A percentile compares a stretch with the other conserved stretches of the same genome.
Conservation (phyloP, 352 stramenopile genomes). For the Globisporangium solare region DNA sequence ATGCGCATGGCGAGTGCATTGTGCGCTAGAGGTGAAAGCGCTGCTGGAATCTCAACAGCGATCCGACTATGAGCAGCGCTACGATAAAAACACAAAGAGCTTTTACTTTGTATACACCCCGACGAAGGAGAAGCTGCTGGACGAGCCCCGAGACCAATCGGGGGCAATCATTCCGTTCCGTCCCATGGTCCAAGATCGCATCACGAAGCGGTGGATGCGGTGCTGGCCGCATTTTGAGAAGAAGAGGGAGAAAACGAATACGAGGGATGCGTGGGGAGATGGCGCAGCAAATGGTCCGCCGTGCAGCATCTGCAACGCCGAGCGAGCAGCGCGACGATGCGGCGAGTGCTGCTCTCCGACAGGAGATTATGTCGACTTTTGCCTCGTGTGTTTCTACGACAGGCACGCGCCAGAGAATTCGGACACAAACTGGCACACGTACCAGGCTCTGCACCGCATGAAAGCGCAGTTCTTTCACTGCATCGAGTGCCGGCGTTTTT, state of each 20-base stretch:
- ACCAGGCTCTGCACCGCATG: constrained; percentile 39
- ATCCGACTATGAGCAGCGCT: constrained; percentile 65
- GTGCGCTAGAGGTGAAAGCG: constrained; percentile 27
- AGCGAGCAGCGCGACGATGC: constrained; percentile 58
- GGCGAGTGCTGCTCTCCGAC: constrained; percentile 53
- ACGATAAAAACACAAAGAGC: constrained; percentile 39
- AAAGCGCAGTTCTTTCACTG: constrained; percentile 46
- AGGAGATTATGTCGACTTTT: constrained; percentile 73
- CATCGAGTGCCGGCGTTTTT: constrained; percentile 68
- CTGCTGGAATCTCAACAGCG: constrained; percentile 56
- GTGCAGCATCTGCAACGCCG: constrained; percentile 55
- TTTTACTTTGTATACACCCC: constrained; percentile 71
- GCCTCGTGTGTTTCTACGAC: constrained; percentile 72
- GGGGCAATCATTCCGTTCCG: constrained; percentile 52
- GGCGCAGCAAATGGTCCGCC: constrained; percentile 10
- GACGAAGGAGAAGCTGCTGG: constrained; percentile 54
- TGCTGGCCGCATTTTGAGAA: constrained; percentile 57
- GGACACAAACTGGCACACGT: constrained; percentile 52
- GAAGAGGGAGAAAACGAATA: not conserved
- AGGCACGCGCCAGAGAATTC: constrained; percentile 27
- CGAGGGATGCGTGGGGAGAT: constrained; percentile 8
- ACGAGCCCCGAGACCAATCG: constrained; percentile 50
- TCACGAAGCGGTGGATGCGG: constrained; percentile 66
- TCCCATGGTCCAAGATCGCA: constrained; percentile 64
- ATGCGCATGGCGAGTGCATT: constrained; percentile 42